These are phyloP conservation scores for Pleochaeta shiraiana DNA, from an alignment of 2,329 filamentous ascomycete genomes.

Conservation along the genomic window DNA sequence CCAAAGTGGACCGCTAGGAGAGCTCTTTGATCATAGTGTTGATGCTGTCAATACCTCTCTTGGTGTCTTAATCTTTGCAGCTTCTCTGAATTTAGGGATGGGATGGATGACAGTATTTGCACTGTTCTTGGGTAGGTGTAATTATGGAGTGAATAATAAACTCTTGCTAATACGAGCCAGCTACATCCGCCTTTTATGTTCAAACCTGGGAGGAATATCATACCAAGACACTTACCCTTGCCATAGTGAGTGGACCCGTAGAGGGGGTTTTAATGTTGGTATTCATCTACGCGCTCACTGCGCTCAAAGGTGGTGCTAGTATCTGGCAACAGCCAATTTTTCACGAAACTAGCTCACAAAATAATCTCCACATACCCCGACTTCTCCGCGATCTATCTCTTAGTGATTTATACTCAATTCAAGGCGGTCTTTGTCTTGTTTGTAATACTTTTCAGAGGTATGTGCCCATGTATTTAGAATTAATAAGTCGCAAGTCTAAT, in stretches of 20 bases:
- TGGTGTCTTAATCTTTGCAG: constrained; percentile 79
- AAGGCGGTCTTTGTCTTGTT: constrained; percentile 59
- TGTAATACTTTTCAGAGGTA: constrained; percentile 60
- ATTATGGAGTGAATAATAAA: background rate
- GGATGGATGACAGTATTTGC: constrained; percentile 70
- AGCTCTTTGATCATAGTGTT: constrained; percentile 94
- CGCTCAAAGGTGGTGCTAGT: constrained; percentile 63
- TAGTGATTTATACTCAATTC: constrained; percentile 81
- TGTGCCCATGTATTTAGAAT: constrained; percentile 6
- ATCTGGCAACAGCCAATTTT: constrained; percentile 80
- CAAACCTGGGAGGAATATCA: constrained; percentile 99
- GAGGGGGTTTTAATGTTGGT: constrained; percentile 80
- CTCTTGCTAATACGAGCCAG: constrained; percentile 21
- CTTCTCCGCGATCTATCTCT: constrained; percentile 59
- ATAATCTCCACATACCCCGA: constrained; percentile 41
- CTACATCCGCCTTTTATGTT: constrained; percentile 88
- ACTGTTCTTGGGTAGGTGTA: constrained; percentile 53
- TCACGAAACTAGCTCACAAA: constrained; percentile 50
- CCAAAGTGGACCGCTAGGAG: constrained; percentile 83
- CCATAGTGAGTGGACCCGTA: constrained; percentile 81
- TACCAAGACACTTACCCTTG: constrained; percentile 84
- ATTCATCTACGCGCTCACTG: constrained; percentile 63
- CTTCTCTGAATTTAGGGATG: constrained; percentile 81
- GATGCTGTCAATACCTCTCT: constrained; percentile 94
- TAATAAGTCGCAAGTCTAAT: background rate